Percentiles rank a stretch among this genome's conserved stretches.
phyloP scores from a whole-genome alignment of 1,139 yeast species.

The Taphrina confusa region DNA sequence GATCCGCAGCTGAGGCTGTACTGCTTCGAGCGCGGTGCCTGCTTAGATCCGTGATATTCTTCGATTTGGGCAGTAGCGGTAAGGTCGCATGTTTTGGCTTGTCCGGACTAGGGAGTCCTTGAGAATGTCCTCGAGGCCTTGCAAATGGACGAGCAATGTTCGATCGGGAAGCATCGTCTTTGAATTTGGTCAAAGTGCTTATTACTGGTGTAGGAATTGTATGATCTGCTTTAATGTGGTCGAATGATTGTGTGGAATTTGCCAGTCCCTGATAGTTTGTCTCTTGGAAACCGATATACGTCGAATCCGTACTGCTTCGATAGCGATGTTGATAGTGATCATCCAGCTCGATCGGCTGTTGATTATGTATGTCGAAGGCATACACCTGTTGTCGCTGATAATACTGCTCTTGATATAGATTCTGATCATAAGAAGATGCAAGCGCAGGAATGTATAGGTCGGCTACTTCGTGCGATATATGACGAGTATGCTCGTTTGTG shows the following conservation, averaged over 20 bases:
- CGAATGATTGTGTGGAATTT: no score
- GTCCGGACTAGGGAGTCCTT: slow-evolving; percentile 1
- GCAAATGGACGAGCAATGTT: no score
- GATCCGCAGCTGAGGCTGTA: slow-evolving; percentile 4
- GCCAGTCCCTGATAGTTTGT: no score
- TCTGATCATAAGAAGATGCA: not conserved
- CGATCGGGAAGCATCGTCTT: no score
- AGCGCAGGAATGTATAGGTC: not conserved
- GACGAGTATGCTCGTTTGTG: slow-evolving; percentile 13
- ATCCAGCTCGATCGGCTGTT: no score
- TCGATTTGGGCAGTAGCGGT: not conserved
- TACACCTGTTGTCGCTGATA: not conserved
- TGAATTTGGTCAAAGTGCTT: no score
- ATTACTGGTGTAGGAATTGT: no score
- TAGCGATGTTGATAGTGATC: no score
- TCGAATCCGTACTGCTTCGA: no score
- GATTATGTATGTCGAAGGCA: no score
- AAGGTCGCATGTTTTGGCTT: not conserved
- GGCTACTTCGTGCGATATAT: slow-evolving; percentile 3
- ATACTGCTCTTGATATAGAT: not conserved
- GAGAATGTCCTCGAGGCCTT: not conserved
- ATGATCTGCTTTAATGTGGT: no score
- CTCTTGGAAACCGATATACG: no score
- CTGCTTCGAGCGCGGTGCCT: not conserved
- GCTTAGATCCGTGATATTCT: not conserved